phyloP scores from a whole-genome alignment of 2,329 filamentous ascomycete genomes.

The Dactylonectria macrodidyma region DNA sequence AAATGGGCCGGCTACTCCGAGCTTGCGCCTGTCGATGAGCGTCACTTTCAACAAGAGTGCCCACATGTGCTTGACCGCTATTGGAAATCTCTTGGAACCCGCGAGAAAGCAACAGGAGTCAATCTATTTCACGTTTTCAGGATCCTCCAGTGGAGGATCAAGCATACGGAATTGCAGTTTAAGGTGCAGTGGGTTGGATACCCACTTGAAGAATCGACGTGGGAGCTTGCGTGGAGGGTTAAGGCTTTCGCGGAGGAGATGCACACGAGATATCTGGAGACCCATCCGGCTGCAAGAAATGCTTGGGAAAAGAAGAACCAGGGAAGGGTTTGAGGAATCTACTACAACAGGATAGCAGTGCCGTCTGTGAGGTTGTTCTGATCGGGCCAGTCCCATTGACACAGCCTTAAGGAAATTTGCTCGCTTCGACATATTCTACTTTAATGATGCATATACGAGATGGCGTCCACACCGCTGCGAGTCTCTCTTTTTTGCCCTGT shows the following conservation, averaged over 20 bases:
- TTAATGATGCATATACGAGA: no score
- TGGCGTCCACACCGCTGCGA: no score
- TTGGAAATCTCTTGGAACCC: neutral
- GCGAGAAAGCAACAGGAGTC: slow-evolving; percentile 1
- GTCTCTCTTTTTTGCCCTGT: no score
- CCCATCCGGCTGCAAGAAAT: neutral
- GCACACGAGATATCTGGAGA: neutral
- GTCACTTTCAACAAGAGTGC: neutral
- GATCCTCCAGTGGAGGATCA: neutral
- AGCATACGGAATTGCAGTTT: neutral
- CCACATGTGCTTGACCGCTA: neutral
- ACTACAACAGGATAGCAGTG: no score
- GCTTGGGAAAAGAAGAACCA: slow-evolving; percentile 1
- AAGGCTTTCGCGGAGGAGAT: slow-evolving; percentile 1
- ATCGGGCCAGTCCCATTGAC: no score
- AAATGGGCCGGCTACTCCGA: neutral
- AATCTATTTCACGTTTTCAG: neutral
- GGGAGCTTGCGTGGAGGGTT: slow-evolving; percentile 2
- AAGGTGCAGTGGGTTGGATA: slow-evolving; percentile 6
- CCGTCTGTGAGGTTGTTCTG: no score
- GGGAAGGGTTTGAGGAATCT: no score
- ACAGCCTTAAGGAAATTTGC: no score
- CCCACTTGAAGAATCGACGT: slow-evolving; percentile 1
- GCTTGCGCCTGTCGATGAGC: neutral
- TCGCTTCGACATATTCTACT: no score